phyloP scores from a whole-genome alignment of 78 protist genomes.

The Dictyostelium brefeldianum region DNA sequence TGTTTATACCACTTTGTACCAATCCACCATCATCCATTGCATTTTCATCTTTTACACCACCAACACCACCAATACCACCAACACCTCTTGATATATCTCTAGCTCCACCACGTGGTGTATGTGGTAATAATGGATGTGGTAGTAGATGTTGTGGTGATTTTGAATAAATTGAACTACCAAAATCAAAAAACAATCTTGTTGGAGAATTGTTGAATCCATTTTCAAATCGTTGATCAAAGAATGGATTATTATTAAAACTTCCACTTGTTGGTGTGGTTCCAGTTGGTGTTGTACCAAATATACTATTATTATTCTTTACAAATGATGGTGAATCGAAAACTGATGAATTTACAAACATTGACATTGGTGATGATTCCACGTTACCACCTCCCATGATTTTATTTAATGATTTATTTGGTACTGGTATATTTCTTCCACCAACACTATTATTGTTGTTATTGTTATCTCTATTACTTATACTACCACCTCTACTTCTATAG shows the following conservation, averaged over 20 bases:
- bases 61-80: too few species aligned
- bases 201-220: constrained; percentile 23
- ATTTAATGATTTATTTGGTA: constrained; percentile 22
- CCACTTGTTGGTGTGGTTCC: neutral
- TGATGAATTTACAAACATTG: constrained; percentile 54
- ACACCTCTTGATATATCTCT: neutral
- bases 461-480: neutral
- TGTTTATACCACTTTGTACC: constrained; percentile 6
- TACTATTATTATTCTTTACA: neutral
- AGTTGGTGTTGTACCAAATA: constrained; percentile 11
- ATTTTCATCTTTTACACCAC: neutral
- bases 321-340: constrained; percentile 59
- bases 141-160: constrained; percentile 58
- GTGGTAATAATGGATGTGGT: constrained; percentile 21
- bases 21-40: constrained; percentile 5
- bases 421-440: constrained; percentile 3
- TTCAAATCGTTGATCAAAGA: constrained; percentile 9
- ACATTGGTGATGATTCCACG: constrained; percentile 63
- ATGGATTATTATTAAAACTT: constrained; percentile 22
- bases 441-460: neutral
- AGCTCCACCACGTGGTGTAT: constrained; percentile 29
- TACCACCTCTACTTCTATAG: constrained; percentile 7
- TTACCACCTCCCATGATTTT: neutral
- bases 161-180: constrained; percentile 28
- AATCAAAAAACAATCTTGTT: constrained; percentile 29